Conservation (phyloP, 805 yeast species). For the Candida sakaeoensis region DNA sequence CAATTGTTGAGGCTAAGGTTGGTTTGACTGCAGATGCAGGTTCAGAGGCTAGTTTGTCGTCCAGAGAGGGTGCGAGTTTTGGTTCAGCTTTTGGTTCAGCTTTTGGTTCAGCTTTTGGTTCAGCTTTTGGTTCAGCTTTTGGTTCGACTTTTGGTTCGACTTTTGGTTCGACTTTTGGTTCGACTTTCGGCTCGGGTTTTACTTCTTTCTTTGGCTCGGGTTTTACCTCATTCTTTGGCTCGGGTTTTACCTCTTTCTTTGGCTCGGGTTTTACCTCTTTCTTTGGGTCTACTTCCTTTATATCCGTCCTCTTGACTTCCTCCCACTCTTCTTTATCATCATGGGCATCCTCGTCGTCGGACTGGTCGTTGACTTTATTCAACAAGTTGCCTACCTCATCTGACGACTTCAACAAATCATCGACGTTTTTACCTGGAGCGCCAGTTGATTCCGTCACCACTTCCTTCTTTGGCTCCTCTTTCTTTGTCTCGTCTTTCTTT, state of each 20-base stretch:
- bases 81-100: conserved; percentile 7
- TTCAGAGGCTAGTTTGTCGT: conserved; percentile 9
- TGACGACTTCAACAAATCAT: conserved; percentile 35
- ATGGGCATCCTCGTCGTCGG: conserved; percentile 35
- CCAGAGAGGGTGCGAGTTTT: neutral
- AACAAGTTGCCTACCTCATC: conserved; percentile 32
- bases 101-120: conserved; percentile 7
- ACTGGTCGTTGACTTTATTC: conserved; percentile 34
- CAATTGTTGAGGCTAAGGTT: conserved; percentile 70
- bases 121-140: conserved; percentile 16
- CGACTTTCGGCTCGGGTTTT: conserved; percentile 13
- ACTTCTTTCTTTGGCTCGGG: conserved; percentile 8
- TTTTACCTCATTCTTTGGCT: conserved; percentile 9
- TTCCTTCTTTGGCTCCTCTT: conserved; percentile 11
- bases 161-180: conserved; percentile 17
- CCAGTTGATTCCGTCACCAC: too few species aligned
- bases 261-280: conserved; percentile 15
- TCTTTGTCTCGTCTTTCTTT: conserved; percentile 8
- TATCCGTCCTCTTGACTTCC: conserved; percentile 30
- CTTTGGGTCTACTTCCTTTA: conserved; percentile 12
- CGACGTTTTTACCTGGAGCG: conserved; percentile 24
- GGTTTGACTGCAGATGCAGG: conserved; percentile 38
- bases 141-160: conserved; percentile 12
- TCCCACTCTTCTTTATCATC: conserved; percentile 37
- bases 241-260: conserved; percentile 9